Base-by-base conservation (phyloP, 2,329 filamentous ascomycete species). In the Penicillium italicum region DNA sequence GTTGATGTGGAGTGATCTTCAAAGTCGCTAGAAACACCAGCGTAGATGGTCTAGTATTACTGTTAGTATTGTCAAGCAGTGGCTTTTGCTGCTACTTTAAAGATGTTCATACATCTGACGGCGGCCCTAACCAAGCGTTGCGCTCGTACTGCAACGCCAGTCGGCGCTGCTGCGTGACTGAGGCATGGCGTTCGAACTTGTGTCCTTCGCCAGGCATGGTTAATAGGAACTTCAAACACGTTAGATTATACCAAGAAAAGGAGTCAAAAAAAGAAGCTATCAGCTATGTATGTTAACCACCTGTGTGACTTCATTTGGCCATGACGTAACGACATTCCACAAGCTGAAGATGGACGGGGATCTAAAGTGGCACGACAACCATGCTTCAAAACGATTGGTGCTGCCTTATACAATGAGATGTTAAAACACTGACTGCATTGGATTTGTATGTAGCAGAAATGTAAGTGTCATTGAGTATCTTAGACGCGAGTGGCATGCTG, bases 1-100 rank as follows among this genome's bases (percentile, higher is more conserved):
- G 82, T 80, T 11, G 84, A 77, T 1, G 79, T 79, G 49, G 77
- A 75, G 37, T 72, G 60, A 5, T 74, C 65, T 4, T 66, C 62
- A 26, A 74, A 69, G 6, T 61, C 58, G 2, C 66, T 66, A 0
- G 75, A 72, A 28, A 77, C 64, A 18, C 75, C 76, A 28, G 69
- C 74, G 56, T 77, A 77, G 37, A 77, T 73, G 14, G 66, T 74
- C 68, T 77, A 62, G 57, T 54, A 9, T 28, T 7, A 4, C 8
- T 40, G 38, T 62, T 45, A 64, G 51, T 37, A 14, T 20, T 24
- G 5, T 20, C 7, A 3, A 26, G 12, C 1, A 14, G 5, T 18
- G 38, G 12, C 5, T 22, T 22, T n/a, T 40, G 18, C 20, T 36
- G 31, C 18, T 30, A 16, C 24, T 30, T 14, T 34, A 26, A 28